Evolutionary conservation across 148 eudicot genomes (phyloP), one percentile per base, ranked within the genome.

Genomic region (Rheum nobile): DNA sequence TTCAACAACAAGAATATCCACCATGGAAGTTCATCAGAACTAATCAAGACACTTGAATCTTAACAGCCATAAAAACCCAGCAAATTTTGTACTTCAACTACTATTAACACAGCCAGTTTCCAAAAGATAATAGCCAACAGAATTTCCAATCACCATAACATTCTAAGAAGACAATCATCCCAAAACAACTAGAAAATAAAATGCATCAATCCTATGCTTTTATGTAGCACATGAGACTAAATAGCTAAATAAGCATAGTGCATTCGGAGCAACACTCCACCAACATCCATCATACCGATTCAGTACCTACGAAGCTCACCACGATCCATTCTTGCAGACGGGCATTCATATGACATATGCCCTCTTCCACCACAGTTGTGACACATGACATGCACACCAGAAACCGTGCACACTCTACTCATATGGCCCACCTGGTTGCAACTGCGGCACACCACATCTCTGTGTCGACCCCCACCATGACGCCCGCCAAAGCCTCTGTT

Each of bases 321-420:
- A 14, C 95, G 88, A 42, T 88, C 97, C 73, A 87, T 80, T 85
- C 98, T 86, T 21, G 80, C 91, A 0, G 89, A 91, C n/a, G 97
- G 98, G 75, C 97, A 94, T 75, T 89, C 96, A 44, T 59, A 89
- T 1, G 91, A 83, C 83, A 83, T 71, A 78, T 94, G 98, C 24
- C 98, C 98, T 77, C 97, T 88, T 59, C 98, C 98, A 68, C 97
- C 98, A 73, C 98, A 94, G 73, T 89, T 94, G 81, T 88, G 98
- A 76, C 98, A 94, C 68, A 94, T 94, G 8, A 83, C 55, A 81
- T 84, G 79, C 78, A 85, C 54, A 24, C 83, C 71, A 38, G 80
- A 77, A 35, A 79, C 86, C 81, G 80, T 77, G 74, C 98, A 94
- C 28, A 91, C 98, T 50, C 98, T 80, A 82, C 96, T 94, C 87